phyloP scores from a whole-genome alignment of 2,329 filamentous ascomycete genomes.

The Huntiella savannae region DNA sequence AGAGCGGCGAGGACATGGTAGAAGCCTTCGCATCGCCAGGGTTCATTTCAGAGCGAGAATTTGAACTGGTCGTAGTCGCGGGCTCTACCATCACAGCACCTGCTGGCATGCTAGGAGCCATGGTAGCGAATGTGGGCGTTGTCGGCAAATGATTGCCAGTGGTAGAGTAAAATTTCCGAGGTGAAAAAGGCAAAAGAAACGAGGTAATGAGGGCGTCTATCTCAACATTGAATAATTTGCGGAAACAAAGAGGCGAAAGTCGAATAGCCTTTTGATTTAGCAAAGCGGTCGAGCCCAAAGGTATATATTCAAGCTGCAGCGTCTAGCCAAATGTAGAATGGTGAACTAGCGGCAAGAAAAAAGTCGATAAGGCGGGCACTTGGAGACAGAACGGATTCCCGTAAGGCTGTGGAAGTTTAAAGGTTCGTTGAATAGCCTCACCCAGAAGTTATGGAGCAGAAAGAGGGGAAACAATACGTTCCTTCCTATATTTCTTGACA shows the following conservation, averaged over 20 bases:
- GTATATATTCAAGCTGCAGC: no score
- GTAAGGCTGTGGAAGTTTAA: no score
- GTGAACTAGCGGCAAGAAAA: no score
- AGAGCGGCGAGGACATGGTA: slow-evolving; percentile 34
- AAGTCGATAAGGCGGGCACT: no score
- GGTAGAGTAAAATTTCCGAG: not conserved
- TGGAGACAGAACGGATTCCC: no score
- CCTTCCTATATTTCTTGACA: no score
- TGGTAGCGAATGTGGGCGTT: not conserved
- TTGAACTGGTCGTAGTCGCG: slow-evolving; percentile 1
- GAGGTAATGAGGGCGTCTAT: no score
- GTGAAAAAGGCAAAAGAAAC: not conserved
- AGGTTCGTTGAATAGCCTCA: no score
- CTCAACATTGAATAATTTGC: not conserved
- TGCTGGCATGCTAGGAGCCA: slow-evolving; percentile 8
- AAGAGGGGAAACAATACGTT: no score
- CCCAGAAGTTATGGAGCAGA: no score
- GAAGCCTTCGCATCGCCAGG: slow-evolving; percentile 16
- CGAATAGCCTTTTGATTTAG: not conserved
- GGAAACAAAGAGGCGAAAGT: not conserved
- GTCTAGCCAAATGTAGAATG: no score
- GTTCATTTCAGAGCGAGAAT: not conserved
- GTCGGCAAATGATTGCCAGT: not conserved
- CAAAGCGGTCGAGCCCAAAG: no score
- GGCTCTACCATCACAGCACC: not conserved